Evolutionary conservation across 257 asterid genomes (phyloP).

Genomic region (Solanum arcanum): DNA sequence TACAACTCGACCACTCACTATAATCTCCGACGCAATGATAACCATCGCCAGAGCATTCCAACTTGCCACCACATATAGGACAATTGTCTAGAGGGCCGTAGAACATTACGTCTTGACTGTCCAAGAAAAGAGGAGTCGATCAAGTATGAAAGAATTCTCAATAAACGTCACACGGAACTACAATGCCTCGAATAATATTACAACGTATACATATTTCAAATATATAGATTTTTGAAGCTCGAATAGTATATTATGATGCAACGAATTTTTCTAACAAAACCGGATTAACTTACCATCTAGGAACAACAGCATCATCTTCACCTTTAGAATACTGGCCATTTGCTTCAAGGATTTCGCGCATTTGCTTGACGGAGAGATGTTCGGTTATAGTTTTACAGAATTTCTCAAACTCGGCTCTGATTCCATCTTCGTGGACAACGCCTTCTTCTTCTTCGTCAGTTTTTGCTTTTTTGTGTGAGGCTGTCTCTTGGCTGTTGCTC

Average conservation of each 20-base stretch:
- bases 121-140: not conserved
- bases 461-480: slow-evolving; percentile 53
- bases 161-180: not conserved
- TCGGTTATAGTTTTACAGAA: slow-evolving; percentile 56
- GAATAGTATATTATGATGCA: not conserved
- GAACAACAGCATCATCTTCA: slow-evolving; percentile 67
- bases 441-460: slow-evolving; percentile 17
- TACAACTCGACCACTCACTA: slow-evolving; percentile 76
- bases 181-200: not conserved
- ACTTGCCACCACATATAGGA: slow-evolving; percentile 34
- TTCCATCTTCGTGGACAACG: not conserved
- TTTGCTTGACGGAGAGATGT: slow-evolving; percentile 54
- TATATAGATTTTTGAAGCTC: not conserved
- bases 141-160: not conserved
- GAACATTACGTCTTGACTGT: slow-evolving; percentile 76
- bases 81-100: slow-evolving; percentile 55
- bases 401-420: slow-evolving; percentile 39
- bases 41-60: slow-evolving; percentile 13
- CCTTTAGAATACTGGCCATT: slow-evolving; percentile 53
- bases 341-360: slow-evolving; percentile 61
- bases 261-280: accelerated
- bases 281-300: slow-evolving; percentile 47
- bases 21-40: slow-evolving; percentile 48
- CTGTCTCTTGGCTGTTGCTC: slow-evolving; percentile 8
- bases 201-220: not conserved